Percentiles rank a stretch among this genome's conserved stretches.
These are phyloP conservation scores for Erythrobasidium hasegawianum DNA, from an alignment of 1,284 basidiomycete genomes.

Conservation along the genomic window DNA sequence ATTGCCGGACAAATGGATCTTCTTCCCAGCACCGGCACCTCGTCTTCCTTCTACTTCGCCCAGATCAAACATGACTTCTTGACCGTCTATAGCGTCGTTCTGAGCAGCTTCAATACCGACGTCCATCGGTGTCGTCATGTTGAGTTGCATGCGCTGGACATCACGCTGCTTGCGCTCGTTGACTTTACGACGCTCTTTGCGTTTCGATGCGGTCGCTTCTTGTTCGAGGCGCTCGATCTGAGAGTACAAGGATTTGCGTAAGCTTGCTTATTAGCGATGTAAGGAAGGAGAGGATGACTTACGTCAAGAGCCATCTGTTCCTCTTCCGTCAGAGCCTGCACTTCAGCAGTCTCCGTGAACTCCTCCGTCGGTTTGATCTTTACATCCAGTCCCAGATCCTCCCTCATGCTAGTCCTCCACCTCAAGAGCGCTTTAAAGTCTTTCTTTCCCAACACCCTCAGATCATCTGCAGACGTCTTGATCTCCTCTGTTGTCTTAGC, in stretches of 20 bases:
- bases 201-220: constrained; percentile 73
- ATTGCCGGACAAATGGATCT: constrained; percentile 53
- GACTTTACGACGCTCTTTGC: constrained; percentile 70
- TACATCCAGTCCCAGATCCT: constrained; percentile 80
- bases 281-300: constrained; percentile 36
- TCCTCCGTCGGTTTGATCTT: constrained; percentile 61
- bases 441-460: constrained; percentile 95
- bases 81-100: constrained; percentile 58
- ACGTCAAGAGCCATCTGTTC: constrained; percentile 84
- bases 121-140: constrained; percentile 94
- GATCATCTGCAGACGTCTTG: constrained; percentile 75
- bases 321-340: constrained; percentile 79
- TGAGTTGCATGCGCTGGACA: constrained; percentile 90
- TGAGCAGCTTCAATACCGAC: constrained; percentile 78
- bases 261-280: constrained; percentile 64
- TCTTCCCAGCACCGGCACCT: constrained; percentile 52
- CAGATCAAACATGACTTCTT: constrained; percentile 80
- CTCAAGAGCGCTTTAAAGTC: constrained; percentile 92
- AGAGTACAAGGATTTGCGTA: constrained; percentile 52
- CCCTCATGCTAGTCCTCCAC: constrained; percentile 79
- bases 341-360: constrained; percentile 68
- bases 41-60: constrained; percentile 58
- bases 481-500: constrained; percentile 75
- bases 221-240: constrained; percentile 47
- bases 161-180: constrained; percentile 87